A percentile compares a stretch with the other conserved stretches of the same genome.
phyloP scores from a whole-genome alignment of 345 rosid species.

The Populus ilicifolia region DNA sequence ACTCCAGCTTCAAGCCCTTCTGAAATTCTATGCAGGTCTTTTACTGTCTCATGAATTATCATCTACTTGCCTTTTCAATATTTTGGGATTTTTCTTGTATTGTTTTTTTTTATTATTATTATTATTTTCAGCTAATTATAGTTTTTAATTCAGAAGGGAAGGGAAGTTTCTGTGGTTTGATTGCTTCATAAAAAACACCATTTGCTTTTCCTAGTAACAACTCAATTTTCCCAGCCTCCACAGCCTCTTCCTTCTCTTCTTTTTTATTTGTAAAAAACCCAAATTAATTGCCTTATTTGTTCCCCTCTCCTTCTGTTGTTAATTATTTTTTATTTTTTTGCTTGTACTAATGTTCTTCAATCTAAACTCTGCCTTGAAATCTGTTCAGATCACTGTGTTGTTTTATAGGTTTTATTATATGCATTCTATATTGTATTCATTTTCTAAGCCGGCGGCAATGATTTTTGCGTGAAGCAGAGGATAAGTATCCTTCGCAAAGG shows the following conservation, averaged over 20 bases:
- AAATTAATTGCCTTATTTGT: not conserved
- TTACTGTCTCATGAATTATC: not conserved
- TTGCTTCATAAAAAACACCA: not conserved
- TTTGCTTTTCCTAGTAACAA: not conserved
- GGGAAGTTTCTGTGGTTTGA: not conserved
- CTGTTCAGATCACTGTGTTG: not conserved
- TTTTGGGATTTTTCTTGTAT: too few relatives aligned
- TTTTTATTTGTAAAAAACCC: not conserved
- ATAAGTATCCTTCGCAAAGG: slow-evolving; percentile 49
- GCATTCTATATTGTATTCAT: not conserved
- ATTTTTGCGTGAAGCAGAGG: slow-evolving; percentile 43
- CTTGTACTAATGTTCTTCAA: too few relatives aligned
- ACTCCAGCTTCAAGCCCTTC: slow-evolving; percentile 66
- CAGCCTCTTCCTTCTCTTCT: not conserved
- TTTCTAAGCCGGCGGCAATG: slow-evolving; percentile 9
- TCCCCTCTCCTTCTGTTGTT: not conserved
- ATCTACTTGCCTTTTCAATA: too few relatives aligned
- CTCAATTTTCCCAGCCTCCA: not conserved
- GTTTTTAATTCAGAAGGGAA: too few relatives aligned
- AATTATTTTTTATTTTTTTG: too few relatives aligned
- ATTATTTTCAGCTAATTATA: too few relatives aligned
- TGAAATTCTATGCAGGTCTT: slow-evolving; percentile 56
- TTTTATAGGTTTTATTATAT: not conserved
- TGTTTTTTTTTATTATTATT: too few relatives aligned
- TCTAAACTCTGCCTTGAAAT: not conserved